phyloP scores from a whole-genome alignment of 2,329 filamentous ascomycete genomes.

The Cylindrodendrum hubeiense region DNA sequence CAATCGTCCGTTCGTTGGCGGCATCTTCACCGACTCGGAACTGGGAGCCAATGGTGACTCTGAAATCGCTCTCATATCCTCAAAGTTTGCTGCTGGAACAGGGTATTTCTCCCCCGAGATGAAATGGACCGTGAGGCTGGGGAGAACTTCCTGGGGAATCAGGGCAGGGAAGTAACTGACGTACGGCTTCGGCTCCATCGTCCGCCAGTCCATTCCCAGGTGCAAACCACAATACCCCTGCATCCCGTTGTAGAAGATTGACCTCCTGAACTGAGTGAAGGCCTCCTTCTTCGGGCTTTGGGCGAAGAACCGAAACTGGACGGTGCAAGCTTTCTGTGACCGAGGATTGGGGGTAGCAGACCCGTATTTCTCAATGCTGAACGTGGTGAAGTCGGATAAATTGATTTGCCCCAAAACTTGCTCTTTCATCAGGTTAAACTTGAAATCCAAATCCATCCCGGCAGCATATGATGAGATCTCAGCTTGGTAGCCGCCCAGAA shows the following conservation, averaged over 20 bases:
- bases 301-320: slow-evolving; percentile 56
- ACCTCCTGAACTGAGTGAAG: slow-evolving; percentile 35
- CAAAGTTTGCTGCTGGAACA: neutral
- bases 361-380: slow-evolving; percentile 49
- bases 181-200: slow-evolving; percentile 48
- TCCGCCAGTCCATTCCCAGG: slow-evolving; percentile 51
- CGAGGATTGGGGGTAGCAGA: slow-evolving; percentile 34
- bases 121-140: slow-evolving; percentile 37
- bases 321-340: slow-evolving; percentile 54
- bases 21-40: neutral
- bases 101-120: slow-evolving; percentile 25
- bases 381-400: slow-evolving; percentile 39
- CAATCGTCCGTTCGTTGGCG: neutral
- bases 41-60: neutral
- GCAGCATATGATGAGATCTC: slow-evolving; percentile 45
- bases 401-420: slow-evolving; percentile 42
- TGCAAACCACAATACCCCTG: slow-evolving; percentile 51
- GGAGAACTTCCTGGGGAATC: slow-evolving; percentile 20
- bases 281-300: slow-evolving; percentile 44
- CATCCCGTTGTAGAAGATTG: slow-evolving; percentile 47
- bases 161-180: slow-evolving; percentile 50
- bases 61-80: neutral
- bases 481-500: slow-evolving; percentile 52
- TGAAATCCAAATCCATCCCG: slow-evolving; percentile 42
- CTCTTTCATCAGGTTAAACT: slow-evolving; percentile 44